phyloP scores from a whole-genome alignment of 371 early-diverging fungal genomes.

The Sporodiniella umbellata region DNA sequence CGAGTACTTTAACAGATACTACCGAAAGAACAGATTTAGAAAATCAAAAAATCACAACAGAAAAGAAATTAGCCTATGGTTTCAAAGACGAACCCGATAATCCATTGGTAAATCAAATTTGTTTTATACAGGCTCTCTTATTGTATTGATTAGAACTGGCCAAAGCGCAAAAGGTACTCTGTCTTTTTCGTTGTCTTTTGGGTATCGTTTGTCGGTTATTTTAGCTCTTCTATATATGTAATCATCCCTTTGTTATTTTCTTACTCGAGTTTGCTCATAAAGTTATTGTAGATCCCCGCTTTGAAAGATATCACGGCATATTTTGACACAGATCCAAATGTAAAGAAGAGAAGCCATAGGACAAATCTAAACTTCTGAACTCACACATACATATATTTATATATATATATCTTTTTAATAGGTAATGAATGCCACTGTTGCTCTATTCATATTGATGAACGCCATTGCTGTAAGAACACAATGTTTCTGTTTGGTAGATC shows the following conservation, averaged over 20 bases:
- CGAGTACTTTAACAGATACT: no score
- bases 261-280: no score
- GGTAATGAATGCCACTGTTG: conserved; percentile 15
- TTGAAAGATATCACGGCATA: conserved; percentile 20
- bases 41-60: not conserved
- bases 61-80: conserved; percentile 1
- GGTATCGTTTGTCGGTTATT: conserved; percentile 33
- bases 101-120: conserved; percentile 15
- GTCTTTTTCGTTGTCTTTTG: conserved; percentile 21
- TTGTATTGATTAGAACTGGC: conserved; percentile 28
- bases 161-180: conserved; percentile 18
- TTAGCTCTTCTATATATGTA: conserved; percentile 35
- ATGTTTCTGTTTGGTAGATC: no score
- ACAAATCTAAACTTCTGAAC: no score
- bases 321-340: conserved; percentile 18
- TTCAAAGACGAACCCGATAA: conserved; percentile 21
- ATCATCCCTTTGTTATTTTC: conserved; percentile 5
- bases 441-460: conserved; percentile 18
- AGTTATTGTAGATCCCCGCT: conserved; percentile 30
- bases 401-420: not conserved
- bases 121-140: not conserved
- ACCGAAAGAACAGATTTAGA: not conserved
- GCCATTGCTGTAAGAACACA: conserved; percentile 14
- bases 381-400: not conserved
- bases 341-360: no score